Evolutionary conservation across 768 basidiomycete species (phyloP).

Genomic region (Boletus rufocinnamomeus): DNA sequence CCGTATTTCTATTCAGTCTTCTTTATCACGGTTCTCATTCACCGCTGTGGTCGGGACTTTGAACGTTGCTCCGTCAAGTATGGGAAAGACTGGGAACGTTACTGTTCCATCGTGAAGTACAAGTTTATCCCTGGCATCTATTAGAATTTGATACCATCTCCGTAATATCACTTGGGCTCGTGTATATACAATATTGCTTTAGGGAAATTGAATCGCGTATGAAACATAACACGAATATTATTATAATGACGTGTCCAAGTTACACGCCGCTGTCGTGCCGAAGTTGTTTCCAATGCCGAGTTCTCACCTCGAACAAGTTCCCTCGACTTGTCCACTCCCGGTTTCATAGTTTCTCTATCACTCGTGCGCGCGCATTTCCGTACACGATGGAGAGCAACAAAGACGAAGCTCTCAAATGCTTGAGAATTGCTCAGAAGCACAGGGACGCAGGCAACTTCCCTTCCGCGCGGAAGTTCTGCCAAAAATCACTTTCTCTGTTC

Average conservation of each 20-base stretch:
- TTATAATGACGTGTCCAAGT: slow-evolving; percentile 11
- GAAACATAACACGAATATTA: not conserved
- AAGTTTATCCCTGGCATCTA: slow-evolving; percentile 90
- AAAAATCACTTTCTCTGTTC: slow-evolving; percentile 84
- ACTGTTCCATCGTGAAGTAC: slow-evolving; percentile 85
- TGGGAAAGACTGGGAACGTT: slow-evolving; percentile 92
- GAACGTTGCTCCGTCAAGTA: slow-evolving; percentile 92
- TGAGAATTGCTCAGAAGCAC: slow-evolving; percentile 77
- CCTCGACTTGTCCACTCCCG: not conserved
- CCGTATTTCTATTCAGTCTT: slow-evolving; percentile 97
- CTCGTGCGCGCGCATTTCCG: slow-evolving; percentile 9
- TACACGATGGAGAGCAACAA: slow-evolving; percentile 79
- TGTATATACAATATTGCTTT: not conserved
- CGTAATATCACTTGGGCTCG: slow-evolving; percentile 10
- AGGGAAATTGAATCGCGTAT: not conserved
- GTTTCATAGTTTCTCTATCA: slow-evolving; percentile 12
- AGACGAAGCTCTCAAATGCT: slow-evolving; percentile 84
- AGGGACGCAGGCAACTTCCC: slow-evolving; percentile 67
- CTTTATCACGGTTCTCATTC: slow-evolving; percentile 91
- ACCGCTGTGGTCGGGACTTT: slow-evolving; percentile 92
- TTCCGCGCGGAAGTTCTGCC: slow-evolving; percentile 84
- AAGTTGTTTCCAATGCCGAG: slow-evolving; percentile 7
- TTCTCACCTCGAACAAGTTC: slow-evolving; percentile 29
- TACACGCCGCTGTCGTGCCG: not conserved
- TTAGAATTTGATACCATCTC: slow-evolving; percentile 39